Evolutionary conservation across 2,329 filamentous ascomycete genomes (phyloP).

Genomic region (Alternaria infectoria): DNA sequence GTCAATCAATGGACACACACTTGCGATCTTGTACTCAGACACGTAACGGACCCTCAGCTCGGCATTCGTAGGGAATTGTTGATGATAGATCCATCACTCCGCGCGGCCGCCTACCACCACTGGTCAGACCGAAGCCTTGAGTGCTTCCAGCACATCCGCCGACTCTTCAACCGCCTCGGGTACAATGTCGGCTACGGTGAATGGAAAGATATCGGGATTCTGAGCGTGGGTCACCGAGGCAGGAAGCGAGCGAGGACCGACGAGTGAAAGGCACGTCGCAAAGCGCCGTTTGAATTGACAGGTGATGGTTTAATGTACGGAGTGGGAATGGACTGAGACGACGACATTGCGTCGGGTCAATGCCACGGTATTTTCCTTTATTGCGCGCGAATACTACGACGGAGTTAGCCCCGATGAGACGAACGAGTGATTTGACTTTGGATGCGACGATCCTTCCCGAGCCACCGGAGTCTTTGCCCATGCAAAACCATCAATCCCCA

Average conservation of each 20-base stretch:
- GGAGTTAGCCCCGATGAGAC: background rate
- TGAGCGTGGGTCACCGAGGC: background rate
- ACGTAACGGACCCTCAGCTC: background rate
- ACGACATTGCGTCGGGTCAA: background rate
- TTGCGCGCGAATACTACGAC: background rate
- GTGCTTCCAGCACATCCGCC: background rate
- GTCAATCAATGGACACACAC: background rate
- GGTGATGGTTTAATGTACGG: background rate
- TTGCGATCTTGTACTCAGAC: background rate
- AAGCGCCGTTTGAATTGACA: background rate
- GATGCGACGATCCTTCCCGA: background rate
- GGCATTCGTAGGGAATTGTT: background rate
- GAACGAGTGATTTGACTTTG: background rate
- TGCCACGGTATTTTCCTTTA: background rate
- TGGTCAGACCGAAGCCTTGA: background rate
- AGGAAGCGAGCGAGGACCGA: background rate
- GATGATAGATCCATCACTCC: background rate
- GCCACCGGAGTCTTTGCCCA: background rate
- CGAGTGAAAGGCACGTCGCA: background rate
- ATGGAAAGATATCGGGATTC: background rate
- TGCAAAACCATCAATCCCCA: background rate
- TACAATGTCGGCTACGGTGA: background rate
- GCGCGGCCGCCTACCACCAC: background rate
- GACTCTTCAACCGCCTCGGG: background rate
- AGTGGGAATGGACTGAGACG: background rate